Conservation (phyloP, 2,329 filamentous ascomycete genomes). For the Thielaviopsis euricoi region DNA sequence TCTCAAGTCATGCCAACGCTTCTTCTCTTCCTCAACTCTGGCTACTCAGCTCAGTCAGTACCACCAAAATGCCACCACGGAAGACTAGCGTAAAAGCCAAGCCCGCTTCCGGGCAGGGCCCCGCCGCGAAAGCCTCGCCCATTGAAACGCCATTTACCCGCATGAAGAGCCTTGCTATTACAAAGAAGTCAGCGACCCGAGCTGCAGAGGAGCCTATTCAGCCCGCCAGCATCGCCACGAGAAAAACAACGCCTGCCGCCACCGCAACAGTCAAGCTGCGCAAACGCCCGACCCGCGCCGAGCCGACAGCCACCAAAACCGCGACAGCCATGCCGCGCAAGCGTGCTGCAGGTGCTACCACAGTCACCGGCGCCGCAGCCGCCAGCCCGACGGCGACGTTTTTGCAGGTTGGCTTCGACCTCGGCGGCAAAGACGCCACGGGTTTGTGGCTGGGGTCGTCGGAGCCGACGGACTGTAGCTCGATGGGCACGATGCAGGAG, state of each 20-base stretch:
- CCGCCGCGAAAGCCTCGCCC: too few species aligned
- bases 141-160: background rate
- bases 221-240: too few species aligned
- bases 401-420: background rate
- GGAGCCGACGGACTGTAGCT: background rate
- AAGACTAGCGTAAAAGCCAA: too few species aligned
- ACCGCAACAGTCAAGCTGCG: background rate
- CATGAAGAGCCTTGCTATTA: background rate
- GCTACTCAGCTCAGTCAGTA: too few species aligned
- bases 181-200: background rate
- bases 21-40: too few species aligned
- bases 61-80: too few species aligned
- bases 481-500: constrained; percentile 2
- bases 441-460: constrained; percentile 7
- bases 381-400: background rate
- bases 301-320: background rate
- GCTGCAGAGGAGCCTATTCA: too few species aligned
- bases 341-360: too few species aligned
- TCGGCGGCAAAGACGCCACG: background rate
- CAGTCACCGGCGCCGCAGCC: too few species aligned
- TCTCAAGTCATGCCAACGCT: too few species aligned
- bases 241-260: background rate
- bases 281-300: background rate
- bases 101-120: too few species aligned
- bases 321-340: background rate